Percentiles rank a stretch among this genome's conserved stretches.
Conservation (phyloP, 2,329 filamentous ascomycete genomes). For the Fusarium longipes region DNA sequence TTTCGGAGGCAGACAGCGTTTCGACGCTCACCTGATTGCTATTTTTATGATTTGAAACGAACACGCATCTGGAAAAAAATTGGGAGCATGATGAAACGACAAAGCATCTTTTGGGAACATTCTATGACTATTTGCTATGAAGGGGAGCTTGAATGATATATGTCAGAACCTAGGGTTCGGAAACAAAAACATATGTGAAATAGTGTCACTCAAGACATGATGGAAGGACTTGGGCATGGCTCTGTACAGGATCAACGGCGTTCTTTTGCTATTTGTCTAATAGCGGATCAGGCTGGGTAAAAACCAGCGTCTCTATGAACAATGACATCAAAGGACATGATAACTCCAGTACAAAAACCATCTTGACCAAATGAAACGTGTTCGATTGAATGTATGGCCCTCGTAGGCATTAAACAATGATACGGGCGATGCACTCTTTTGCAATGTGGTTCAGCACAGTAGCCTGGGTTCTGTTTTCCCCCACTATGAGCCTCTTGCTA, state of each 20-base stretch:
- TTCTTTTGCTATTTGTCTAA: conserved; percentile 36
- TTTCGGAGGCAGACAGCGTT: not conserved
- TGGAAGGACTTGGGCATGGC: conserved; percentile 9
- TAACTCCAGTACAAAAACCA: not conserved
- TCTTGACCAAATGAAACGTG: not conserved
- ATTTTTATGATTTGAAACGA: conserved; percentile 36
- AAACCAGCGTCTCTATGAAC: conserved; percentile 23
- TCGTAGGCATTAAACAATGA: no score
- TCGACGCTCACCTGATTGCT: conserved; percentile 1
- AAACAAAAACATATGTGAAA: conserved; percentile 19
- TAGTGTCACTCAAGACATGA: conserved; percentile 14
- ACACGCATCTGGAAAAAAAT: conserved; percentile 28
- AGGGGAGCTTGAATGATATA: conserved; percentile 13
- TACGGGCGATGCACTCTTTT: not conserved
- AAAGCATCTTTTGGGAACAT: conserved; percentile 26
- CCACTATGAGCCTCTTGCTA: not conserved
- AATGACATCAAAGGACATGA: conserved; percentile 28
- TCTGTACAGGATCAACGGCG: conserved; percentile 37
- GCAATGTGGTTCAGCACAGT: not conserved
- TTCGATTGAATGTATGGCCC: not conserved
- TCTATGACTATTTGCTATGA: conserved; percentile 24
- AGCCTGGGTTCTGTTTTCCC: not conserved
- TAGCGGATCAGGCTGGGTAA: conserved; percentile 32
- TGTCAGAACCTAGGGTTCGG: conserved; percentile 5
- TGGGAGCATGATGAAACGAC: conserved; percentile 21